Evolutionary conservation across 257 asterid species (phyloP).

Genomic region (Solanum chaucha): DNA sequence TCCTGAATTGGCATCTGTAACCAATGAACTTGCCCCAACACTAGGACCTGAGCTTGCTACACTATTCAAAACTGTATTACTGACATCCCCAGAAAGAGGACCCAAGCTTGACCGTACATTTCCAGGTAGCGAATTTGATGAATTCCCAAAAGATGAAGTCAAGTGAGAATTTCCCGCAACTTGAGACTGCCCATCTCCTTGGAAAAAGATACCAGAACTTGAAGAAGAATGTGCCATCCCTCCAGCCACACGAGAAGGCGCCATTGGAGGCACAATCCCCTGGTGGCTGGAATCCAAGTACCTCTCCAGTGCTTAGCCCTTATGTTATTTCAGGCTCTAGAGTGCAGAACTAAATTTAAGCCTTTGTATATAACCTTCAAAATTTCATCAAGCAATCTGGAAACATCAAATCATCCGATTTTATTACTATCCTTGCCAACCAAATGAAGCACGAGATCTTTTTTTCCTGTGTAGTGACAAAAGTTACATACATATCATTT

Average conservation of each 20-base stretch:
- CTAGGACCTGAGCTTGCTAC: conserved; percentile 81
- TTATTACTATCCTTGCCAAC: background rate
- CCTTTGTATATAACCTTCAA: background rate
- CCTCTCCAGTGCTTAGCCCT: conserved; percentile 26
- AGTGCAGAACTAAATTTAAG: background rate
- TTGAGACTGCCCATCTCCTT: conserved; percentile 70
- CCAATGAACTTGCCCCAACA: conserved; percentile 94
- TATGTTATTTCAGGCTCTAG: background rate
- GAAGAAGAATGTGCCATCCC: conserved; percentile 77
- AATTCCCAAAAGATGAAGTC: conserved; percentile 62
- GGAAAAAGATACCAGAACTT: conserved; percentile 72
- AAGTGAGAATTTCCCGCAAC: conserved; percentile 60
- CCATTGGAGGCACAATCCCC: conserved; percentile 42
- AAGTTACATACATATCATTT: background rate
- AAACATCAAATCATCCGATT: background rate
- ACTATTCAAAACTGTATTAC: conserved; percentile 51
- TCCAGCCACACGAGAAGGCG: conserved; percentile 65
- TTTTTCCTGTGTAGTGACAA: background rate
- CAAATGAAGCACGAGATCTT: background rate
- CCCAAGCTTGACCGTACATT: conserved; percentile 41
- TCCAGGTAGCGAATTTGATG: conserved; percentile 48
- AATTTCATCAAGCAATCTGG: background rate
- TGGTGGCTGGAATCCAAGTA: conserved; percentile 26
- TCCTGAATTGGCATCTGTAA: conserved; percentile 95
- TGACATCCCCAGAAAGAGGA: conserved; percentile 50